A percentile compares a stretch with the other conserved stretches of the same genome.
Evolutionary conservation across 2,329 filamentous ascomycete genomes (phyloP).

Genomic region (Neophaeococcomyces mojaviensis): DNA sequence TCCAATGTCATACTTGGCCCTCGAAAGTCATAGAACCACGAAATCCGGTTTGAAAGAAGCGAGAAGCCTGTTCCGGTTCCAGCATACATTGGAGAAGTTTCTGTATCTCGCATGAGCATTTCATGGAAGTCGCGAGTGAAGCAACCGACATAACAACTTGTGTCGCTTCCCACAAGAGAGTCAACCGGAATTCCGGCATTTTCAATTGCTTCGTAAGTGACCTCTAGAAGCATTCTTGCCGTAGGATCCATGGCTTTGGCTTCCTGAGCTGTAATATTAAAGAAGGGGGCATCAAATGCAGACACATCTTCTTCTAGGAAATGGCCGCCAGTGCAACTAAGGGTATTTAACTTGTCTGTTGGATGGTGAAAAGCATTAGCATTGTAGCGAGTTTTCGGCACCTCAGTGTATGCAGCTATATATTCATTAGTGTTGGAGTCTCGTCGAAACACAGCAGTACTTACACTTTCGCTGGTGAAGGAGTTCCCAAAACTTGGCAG

Average conservation of each 20-base stretch:
- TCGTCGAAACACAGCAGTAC: too few species aligned
- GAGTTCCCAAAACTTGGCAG: too few species aligned
- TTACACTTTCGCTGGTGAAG: too few species aligned
- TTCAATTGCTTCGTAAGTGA: conserved; percentile 21
- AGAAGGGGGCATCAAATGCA: conserved; percentile 26
- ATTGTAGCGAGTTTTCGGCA: conserved; percentile 24
- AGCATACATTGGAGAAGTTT: conserved; percentile 13
- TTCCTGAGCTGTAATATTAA: conserved; percentile 20
- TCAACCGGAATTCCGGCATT: conserved; percentile 17
- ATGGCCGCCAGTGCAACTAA: conserved; percentile 8
- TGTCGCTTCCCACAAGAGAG: conserved; percentile 12
- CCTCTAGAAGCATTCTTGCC: conserved; percentile 23
- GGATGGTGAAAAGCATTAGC: conserved; percentile 23
- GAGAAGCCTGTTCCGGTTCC: conserved; percentile 20
- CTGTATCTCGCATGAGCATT: conserved; percentile 25
- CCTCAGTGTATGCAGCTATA: conserved; percentile 13
- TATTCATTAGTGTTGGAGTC: too few species aligned
- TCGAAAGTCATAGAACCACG: conserved; percentile 25
- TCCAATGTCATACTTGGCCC: conserved; percentile 25
- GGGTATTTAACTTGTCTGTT: conserved; percentile 10
- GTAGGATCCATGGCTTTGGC: conserved; percentile 24
- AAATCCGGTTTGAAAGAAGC: conserved; percentile 26
- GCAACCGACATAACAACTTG: conserved; percentile 13
- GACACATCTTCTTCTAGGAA: conserved; percentile 16
- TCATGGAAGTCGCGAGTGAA: conserved; percentile 20